Conservation (phyloP, 345 rosid species). For the Atalantia buxifolia region DNA sequence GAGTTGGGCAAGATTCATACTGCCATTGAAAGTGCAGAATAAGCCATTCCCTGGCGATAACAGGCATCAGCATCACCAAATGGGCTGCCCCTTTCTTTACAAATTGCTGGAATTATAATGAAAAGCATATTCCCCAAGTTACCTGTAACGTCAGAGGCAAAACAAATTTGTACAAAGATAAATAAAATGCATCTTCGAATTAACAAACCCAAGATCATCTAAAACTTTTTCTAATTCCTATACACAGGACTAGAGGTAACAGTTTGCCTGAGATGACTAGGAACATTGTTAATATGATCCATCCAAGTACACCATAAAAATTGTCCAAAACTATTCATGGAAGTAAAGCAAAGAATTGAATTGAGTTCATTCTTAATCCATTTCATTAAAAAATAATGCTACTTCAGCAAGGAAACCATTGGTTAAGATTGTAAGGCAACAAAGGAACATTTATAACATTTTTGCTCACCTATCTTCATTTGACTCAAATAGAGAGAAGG, state of each 20-base stretch:
- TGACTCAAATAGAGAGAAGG: neutral
- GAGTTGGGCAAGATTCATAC: constrained; percentile 17
- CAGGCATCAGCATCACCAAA: constrained; percentile 29
- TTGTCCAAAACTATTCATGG: too few species aligned
- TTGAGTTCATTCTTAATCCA: neutral
- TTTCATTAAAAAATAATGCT: neutral
- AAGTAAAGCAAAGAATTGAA: neutral
- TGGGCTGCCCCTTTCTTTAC: constrained; percentile 24
- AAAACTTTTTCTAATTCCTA: neutral
- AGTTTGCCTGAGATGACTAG: neutral
- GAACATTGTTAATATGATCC: neutral
- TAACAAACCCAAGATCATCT: neutral
- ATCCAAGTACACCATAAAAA: neutral
- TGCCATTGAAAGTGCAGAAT: constrained; percentile 40
- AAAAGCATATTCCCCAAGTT: constrained; percentile 34
- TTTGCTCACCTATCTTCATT: neutral
- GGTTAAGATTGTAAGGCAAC: neutral
- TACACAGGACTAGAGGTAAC: too few species aligned
- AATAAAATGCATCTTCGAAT: neutral
- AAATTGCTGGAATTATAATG: constrained; percentile 34
- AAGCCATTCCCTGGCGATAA: constrained; percentile 23
- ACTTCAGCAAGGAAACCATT: neutral
- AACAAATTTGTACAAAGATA: neutral
- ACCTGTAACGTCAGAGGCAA: constrained; percentile 16
- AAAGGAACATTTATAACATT: neutral